Conservation (phyloP, 345 rosid species). For the Arabidopsis arenosa region DNA sequence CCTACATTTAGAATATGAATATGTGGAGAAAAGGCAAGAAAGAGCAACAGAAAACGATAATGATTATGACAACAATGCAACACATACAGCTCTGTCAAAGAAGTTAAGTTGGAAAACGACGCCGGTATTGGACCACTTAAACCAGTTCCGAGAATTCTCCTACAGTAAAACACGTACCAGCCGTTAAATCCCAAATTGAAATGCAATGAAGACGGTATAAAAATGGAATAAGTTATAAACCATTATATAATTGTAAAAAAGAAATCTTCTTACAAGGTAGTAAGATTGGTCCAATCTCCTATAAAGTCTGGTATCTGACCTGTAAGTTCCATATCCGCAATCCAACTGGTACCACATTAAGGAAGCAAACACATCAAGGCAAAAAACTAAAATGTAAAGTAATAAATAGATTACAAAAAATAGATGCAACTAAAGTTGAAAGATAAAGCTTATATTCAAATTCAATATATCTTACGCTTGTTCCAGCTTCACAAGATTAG, state of each 20-base stretch:
- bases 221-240: neutral
- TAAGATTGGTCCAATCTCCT: conserved; percentile 59
- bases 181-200: neutral
- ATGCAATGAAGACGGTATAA: neutral
- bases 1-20: conserved; percentile 46
- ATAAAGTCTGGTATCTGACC: conserved; percentile 65
- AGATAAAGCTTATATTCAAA: neutral
- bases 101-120: conserved; percentile 58
- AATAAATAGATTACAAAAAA: neutral
- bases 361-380: neutral
- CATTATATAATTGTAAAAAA: neutral
- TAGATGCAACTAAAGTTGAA: too few species aligned
- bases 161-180: conserved; percentile 38
- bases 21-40: neutral
- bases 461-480: conserved; percentile 35
- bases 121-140: conserved; percentile 68
- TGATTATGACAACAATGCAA: conserved; percentile 14
- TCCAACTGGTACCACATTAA: conserved; percentile 46
- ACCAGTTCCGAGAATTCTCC: conserved; percentile 66
- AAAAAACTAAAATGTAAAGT: conserved; percentile 8
- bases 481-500: conserved; percentile 43
- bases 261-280: conserved; percentile 49
- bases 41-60: conserved; percentile 5
- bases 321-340: conserved; percentile 52
- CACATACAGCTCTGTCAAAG: conserved; percentile 66